phyloP scores from a whole-genome alignment of 768 basidiomycete species.

The Tylopilus felleus region DNA sequence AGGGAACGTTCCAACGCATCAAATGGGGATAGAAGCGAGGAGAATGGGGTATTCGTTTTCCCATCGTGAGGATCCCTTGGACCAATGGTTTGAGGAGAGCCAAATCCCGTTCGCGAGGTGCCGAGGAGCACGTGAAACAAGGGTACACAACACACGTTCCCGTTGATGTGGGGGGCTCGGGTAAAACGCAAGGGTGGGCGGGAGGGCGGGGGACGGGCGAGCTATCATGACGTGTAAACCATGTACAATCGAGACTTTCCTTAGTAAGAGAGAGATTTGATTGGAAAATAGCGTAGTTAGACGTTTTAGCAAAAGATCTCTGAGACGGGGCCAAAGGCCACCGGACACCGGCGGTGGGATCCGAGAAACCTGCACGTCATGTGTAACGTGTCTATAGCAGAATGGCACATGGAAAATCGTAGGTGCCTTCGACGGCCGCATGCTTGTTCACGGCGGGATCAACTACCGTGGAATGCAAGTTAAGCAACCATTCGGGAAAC shows the following conservation, averaged over 20 bases:
- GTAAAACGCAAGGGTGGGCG: conserved; percentile 1
- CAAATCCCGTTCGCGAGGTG: conserved; percentile 20
- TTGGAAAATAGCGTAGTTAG: conserved; percentile 31
- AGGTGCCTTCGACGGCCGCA: neutral
- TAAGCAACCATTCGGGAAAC: too few relatives aligned
- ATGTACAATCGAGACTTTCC: neutral
- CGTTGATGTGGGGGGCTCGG: neutral
- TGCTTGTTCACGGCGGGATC: conserved; percentile 2
- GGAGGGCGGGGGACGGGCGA: conserved; percentile 1
- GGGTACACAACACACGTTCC: conserved; percentile 1
- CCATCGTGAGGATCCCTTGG: conserved; percentile 5
- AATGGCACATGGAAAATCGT: neutral
- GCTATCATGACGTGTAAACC: conserved; percentile 23
- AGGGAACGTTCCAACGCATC: conserved; percentile 10
- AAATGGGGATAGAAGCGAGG: conserved; percentile 19
- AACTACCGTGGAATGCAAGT: neutral
- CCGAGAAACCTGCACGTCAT: neutral
- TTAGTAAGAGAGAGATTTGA: conserved; percentile 25
- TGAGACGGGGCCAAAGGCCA: conserved; percentile 22
- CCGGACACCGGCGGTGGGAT: conserved; percentile 1
- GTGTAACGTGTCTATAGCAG: neutral
- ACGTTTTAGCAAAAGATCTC: conserved; percentile 27
- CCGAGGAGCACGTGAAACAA: conserved; percentile 26
- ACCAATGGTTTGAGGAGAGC: conserved; percentile 1
- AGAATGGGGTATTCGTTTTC: conserved; percentile 14